Percentiles rank a stretch among this genome's conserved stretches.
These are phyloP conservation scores for Plasmodium cynomolgi DNA, from an alignment of 169 alveolate species.

Conservation along the genomic window DNA sequence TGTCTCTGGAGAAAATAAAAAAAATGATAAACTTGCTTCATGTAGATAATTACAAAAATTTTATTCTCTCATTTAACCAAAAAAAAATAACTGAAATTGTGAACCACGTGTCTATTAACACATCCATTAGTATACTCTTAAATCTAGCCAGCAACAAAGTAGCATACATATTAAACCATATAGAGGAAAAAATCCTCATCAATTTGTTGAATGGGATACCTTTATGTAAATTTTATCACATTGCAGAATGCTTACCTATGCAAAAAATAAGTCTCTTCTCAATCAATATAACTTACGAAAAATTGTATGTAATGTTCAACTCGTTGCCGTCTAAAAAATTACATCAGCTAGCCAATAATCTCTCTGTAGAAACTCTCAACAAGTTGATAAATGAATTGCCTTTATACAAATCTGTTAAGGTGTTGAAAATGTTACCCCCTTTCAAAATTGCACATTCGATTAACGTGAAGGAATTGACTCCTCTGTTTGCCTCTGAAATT, in stretches of 20 bases:
- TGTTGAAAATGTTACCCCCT: conserved; percentile 21
- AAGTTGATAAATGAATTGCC: conserved; percentile 44
- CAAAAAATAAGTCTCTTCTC: conserved; percentile 28
- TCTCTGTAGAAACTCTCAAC: conserved; percentile 5
- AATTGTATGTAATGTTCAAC: conserved; percentile 34
- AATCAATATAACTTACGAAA: conserved; percentile 27
- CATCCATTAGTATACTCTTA: conserved; percentile 24
- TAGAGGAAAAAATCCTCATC: conserved; percentile 11
- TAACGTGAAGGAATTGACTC: neutral
- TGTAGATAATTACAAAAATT: conserved; percentile 47
- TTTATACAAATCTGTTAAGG: conserved; percentile 38
- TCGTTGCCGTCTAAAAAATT: conserved; percentile 3
- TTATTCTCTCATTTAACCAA: conserved; percentile 28
- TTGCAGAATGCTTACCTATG: conserved; percentile 45
- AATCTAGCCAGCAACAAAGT: conserved; percentile 40
- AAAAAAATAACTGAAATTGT: conserved; percentile 30
- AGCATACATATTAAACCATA: conserved; percentile 20
- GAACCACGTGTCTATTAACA: conserved; percentile 30
- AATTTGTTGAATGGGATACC: conserved; percentile 48
- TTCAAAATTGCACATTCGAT: conserved; percentile 27
- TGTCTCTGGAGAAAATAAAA: conserved; percentile 36
- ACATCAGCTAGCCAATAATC: conserved; percentile 15
- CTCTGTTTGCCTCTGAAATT: conserved; percentile 12
- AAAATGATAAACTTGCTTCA: conserved; percentile 20
- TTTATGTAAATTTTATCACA: conserved; percentile 51